Evolutionary conservation across 2,329 filamentous ascomycete species (phyloP).

Genomic region (Apiospora pterosperma): DNA sequence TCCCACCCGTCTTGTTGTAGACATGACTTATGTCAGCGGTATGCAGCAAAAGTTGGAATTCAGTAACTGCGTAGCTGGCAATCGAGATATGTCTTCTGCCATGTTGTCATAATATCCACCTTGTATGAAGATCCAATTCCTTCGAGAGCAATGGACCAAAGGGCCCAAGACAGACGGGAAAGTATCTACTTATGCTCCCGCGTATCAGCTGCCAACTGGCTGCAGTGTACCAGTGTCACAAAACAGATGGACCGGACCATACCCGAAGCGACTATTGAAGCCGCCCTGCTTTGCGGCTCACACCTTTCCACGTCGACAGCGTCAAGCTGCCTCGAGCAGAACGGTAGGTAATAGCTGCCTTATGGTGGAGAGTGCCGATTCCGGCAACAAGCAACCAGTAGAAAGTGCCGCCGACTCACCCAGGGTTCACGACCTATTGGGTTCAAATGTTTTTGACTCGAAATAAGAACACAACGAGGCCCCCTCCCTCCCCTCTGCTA

Average conservation of each 20-base stretch:
- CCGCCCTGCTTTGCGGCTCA: background rate
- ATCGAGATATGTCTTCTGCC: background rate
- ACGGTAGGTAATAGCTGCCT: background rate
- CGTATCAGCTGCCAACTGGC: background rate
- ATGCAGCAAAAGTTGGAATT: background rate
- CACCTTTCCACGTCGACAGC: slow-evolving; percentile 4
- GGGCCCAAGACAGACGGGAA: background rate
- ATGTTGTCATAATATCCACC: background rate
- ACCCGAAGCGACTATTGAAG: background rate
- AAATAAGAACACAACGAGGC: background rate
- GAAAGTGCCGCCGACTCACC: background rate
- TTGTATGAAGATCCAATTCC: background rate
- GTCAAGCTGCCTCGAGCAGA: background rate
- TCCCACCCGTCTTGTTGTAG: background rate
- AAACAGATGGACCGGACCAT: background rate
- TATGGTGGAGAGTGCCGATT: slow-evolving; percentile 4
- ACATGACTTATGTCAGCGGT: background rate
- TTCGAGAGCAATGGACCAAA: background rate
- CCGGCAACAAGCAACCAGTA: background rate
- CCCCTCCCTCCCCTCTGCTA: background rate
- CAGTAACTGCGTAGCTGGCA: too few relatives aligned
- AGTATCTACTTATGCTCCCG: background rate
- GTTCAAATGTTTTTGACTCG: background rate
- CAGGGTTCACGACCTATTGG: background rate
- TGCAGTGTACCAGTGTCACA: background rate